Percentiles rank a stretch among this genome's conserved stretches.
phyloP scores from a whole-genome alignment of 208 protist species.

The Endotrypanum monterogeii region DNA sequence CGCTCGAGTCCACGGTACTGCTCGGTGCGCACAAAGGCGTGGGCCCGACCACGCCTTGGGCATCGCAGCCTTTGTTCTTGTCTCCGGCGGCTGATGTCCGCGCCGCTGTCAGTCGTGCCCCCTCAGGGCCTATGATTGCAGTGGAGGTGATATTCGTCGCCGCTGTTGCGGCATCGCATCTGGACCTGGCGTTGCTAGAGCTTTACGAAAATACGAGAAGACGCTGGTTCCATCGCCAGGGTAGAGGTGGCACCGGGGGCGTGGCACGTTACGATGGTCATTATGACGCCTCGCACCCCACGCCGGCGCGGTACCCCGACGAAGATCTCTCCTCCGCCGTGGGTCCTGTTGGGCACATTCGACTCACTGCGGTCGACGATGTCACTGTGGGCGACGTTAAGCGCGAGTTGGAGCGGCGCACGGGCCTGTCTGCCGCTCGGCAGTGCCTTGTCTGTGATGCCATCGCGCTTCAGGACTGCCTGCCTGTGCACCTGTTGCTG shows the following conservation, averaged over 20 bases:
- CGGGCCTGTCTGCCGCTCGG: conserved; percentile 34
- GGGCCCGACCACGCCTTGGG: background rate
- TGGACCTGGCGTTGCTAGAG: conserved; percentile 9
- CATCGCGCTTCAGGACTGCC: conserved; percentile 42
- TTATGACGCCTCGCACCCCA: background rate
- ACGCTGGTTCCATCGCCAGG: background rate
- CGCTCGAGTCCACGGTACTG: conserved; percentile 11
- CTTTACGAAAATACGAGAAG: conserved; percentile 22
- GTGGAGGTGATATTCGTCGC: conserved; percentile 24
- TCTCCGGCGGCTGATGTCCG: background rate
- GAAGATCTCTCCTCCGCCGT: conserved; percentile 8
- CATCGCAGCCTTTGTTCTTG: background rate
- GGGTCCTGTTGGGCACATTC: conserved; percentile 19
- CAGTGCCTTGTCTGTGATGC: conserved; percentile 36
- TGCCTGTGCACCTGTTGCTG: conserved; percentile 48
- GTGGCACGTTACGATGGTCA: background rate
- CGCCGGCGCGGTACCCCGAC: background rate
- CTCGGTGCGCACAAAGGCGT: background rate
- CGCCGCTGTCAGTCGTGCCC: too few relatives aligned
- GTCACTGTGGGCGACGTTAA: conserved; percentile 52
- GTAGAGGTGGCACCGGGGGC: background rate
- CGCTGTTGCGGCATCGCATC: background rate
- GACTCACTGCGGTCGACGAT: background rate
- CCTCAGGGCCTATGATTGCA: background rate
- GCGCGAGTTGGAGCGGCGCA: conserved; percentile 40